phyloP scores from a whole-genome alignment of 768 basidiomycete genomes.

The Candolleomyces eurysporus region DNA sequence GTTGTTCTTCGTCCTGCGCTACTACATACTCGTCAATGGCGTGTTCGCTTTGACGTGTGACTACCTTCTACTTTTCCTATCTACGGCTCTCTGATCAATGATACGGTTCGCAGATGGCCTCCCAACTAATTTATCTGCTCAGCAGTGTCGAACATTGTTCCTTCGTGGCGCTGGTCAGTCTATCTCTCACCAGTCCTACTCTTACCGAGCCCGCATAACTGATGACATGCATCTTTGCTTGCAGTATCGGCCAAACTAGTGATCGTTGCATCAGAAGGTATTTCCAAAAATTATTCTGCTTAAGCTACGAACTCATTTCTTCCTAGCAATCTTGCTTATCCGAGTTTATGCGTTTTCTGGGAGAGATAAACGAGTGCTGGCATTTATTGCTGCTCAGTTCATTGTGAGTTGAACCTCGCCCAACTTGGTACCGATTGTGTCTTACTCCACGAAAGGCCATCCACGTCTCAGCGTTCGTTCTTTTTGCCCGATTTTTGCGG shows the following conservation, averaged over 20 bases:
- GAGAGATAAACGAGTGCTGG: background rate
- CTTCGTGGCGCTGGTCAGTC: no score
- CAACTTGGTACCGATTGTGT: background rate
- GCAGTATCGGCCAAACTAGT: background rate
- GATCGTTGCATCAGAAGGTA: background rate
- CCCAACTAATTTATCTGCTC: background rate
- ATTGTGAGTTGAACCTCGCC: background rate
- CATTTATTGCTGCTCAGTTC: background rate
- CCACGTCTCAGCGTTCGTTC: background rate
- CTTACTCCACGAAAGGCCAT: background rate
- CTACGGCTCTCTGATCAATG: no score
- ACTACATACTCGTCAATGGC: background rate
- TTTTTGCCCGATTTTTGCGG: background rate
- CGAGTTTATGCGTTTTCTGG: background rate
- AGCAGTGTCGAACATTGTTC: background rate
- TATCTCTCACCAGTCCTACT: background rate
- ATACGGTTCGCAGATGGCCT: background rate
- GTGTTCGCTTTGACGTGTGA: background rate
- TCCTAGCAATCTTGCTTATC: background rate
- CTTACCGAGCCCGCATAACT: background rate
- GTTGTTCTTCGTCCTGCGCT: background rate
- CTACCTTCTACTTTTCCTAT: background rate
- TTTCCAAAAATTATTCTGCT: background rate
- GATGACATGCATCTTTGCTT: background rate
- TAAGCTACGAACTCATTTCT: background rate